These are phyloP conservation scores for Arxiozyma telluris DNA, from an alignment of 1,139 yeast species.

Conservation along the genomic window DNA sequence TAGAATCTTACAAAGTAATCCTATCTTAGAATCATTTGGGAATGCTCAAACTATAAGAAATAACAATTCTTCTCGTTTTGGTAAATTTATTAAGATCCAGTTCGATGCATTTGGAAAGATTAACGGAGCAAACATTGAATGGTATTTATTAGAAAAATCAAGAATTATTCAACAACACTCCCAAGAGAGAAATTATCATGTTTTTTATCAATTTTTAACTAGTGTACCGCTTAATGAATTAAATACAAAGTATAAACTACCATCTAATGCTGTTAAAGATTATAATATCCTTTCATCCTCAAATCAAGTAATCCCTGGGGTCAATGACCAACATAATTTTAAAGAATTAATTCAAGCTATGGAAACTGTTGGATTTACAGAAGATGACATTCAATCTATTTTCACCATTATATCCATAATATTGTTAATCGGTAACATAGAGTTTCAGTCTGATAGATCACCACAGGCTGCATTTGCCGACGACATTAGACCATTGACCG, in stretches of 20 bases:
- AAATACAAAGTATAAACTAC: conserved; percentile 38
- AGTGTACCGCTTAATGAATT: conserved; percentile 52
- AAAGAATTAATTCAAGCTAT: conserved; percentile 54
- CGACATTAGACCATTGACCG: conserved; percentile 50
- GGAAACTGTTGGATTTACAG: conserved; percentile 59
- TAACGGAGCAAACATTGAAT: conserved; percentile 85
- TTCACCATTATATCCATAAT: conserved; percentile 66
- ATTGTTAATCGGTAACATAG: conserved; percentile 78
- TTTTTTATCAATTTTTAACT: conserved; percentile 75
- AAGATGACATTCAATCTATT: conserved; percentile 48
- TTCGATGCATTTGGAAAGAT: conserved; percentile 59
- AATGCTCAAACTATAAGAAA: conserved; percentile 94
- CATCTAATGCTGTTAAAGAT: conserved; percentile 27
- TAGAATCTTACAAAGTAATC: conserved; percentile 88
- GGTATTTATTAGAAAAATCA: conserved; percentile 89
- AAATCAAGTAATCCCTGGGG: conserved; percentile 50
- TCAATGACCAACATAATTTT: conserved; percentile 69
- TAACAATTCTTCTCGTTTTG: conserved; percentile 92
- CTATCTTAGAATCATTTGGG: conserved; percentile 92
- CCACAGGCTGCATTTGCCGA: conserved; percentile 71
- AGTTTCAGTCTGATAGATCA: conserved; percentile 58
- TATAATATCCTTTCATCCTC: conserved; percentile 51
- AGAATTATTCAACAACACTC: conserved; percentile 76
- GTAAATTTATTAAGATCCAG: conserved; percentile 86
- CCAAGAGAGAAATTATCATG: conserved; percentile 82